Percentiles rank a stretch among this genome's conserved stretches.
These are phyloP conservation scores for Neobulgaria alba DNA, from an alignment of 2,329 filamentous ascomycete species.

Conservation along the genomic window DNA sequence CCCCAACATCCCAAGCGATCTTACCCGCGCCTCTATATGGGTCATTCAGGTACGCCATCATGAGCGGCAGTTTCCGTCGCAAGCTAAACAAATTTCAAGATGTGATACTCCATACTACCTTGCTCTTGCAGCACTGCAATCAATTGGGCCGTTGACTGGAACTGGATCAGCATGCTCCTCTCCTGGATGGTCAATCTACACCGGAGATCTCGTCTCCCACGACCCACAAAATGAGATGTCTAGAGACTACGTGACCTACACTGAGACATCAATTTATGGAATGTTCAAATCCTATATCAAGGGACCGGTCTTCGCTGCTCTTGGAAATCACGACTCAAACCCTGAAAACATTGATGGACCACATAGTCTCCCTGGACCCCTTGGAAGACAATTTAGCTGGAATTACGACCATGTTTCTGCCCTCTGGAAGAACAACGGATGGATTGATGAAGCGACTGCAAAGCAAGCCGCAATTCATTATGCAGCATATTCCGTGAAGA, in stretches of 20 bases:
- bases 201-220: slow-evolving; percentile 48
- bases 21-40: slow-evolving; percentile 46
- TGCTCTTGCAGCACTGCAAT: slow-evolving; percentile 45
- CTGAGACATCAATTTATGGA: slow-evolving; percentile 42
- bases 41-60: slow-evolving; percentile 33
- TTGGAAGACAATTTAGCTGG: slow-evolving; percentile 49
- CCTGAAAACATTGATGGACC: slow-evolving; percentile 45
- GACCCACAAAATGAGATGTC: slow-evolving; percentile 44
- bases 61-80: not conserved
- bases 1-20: slow-evolving; percentile 31
- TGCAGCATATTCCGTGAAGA: slow-evolving; percentile 46
- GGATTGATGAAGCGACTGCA: slow-evolving; percentile 39
- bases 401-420: slow-evolving; percentile 47
- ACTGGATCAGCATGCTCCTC: slow-evolving; percentile 36
- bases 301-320: slow-evolving; percentile 45
- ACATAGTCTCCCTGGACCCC: slow-evolving; percentile 41
- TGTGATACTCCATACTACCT: slow-evolving; percentile 53
- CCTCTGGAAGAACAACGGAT: slow-evolving; percentile 47
- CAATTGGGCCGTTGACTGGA: slow-evolving; percentile 46
- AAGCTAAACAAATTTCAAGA: slow-evolving; percentile 9
- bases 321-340: slow-evolving; percentile 50
- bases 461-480: slow-evolving; percentile 43
- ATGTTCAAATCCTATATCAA: slow-evolving; percentile 49
- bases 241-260: slow-evolving; percentile 42
- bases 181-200: slow-evolving; percentile 47